Evolutionary conservation across 176 grass and related monocot species (phyloP), one percentile per base, ranked within the genome.

Genomic region (Urochloa ruziziensis): DNA sequence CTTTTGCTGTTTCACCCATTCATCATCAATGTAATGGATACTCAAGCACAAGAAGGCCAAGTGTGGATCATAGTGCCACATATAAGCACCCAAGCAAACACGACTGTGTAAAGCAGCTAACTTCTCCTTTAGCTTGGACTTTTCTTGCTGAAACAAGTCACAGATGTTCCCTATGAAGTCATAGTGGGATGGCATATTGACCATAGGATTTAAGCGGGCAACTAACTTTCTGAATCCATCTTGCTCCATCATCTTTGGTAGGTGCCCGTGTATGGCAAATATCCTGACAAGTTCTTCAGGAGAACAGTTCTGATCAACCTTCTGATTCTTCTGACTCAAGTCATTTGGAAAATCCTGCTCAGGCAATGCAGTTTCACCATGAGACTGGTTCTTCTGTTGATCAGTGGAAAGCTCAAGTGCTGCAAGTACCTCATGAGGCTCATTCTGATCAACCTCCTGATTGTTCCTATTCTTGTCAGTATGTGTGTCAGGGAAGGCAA

Each of bases 91-190:
- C 75, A 84, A 74, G 68, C 29, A 89, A 74, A 84, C 60, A 7
- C 39, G 23, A 51, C 74, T 65, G 23, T 18, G 0, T 23, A 84
- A 84, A 58, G 60, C 36, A 48, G 81, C 47, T 74, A 84, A 66
- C 67, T 89, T 84, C 67, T 88, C 66, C 80, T 88, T 83, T 39
- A 80, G 47, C 49, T 73, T 88, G 29, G 58, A 34, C 17, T 79
- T 78, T 63, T 84, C 74, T 48, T 66, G 71, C 53, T 79, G 54
- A 74, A 84, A 88, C 81, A 84, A 23, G 24, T 62, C 29, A 12
- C 25, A 5, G 27, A 25, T 47, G 19, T 67, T 44, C 4, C 27
- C 28, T 21, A 17, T 37, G 35, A 88, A 16, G 15, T 73, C 59
- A 13, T 1, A 5, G 37, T 56, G 29, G 3, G 58, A 35, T 3